Evolutionary conservation across 352 stramenopile genomes (phyloP), one percentile per base, ranked within the genome.

Genomic region (Pythium dissimile): DNA sequence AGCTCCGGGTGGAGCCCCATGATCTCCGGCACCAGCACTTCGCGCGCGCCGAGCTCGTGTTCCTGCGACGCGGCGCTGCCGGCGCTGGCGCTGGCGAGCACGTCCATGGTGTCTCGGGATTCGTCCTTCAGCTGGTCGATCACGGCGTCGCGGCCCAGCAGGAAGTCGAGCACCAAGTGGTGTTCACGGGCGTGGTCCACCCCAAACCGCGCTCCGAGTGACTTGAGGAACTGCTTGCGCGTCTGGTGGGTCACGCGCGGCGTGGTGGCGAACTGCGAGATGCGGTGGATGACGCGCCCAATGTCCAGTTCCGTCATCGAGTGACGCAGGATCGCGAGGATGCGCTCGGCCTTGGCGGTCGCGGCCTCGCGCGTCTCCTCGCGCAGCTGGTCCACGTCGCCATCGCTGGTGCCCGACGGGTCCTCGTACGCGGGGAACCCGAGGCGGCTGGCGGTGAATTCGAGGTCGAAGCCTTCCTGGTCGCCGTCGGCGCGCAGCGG

Each of bases 291-390:
- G 7, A 94, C 77, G 52, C 86, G 84, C 57, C 84, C 80, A 26
- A 92, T 91, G 60, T 89, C 76, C 10, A 91, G 66, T 46, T 94
- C 85, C 26, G 77, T 92, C 79, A 94, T 89, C 55, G 82, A 89
- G 62, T 92, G 80, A 11, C 85, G 82, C 35, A 94, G 47, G 39
- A 92, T 71, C 5, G 80, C 80, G 47, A 94, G 73, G 37, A 94
- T 86, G 35, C 72, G 67, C 70, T 94, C 85, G 21, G 85, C 83
- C 61, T 89, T 92, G 26, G 62, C 66, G 1, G 76, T 88, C 1
- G 85, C 82, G 24, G 82, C 73, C 16, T 69, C 66, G 41, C 85
- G 71, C 8, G 73, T 72, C 48, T 94, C 85, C 53, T 92, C 80
- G n/a, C 85, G 79, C 50, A 92, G 82, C 26, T 75, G 64, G 49